Evolutionary conservation across 345 rosid genomes (phyloP).

Genomic region (Erodium maritimum): DNA sequence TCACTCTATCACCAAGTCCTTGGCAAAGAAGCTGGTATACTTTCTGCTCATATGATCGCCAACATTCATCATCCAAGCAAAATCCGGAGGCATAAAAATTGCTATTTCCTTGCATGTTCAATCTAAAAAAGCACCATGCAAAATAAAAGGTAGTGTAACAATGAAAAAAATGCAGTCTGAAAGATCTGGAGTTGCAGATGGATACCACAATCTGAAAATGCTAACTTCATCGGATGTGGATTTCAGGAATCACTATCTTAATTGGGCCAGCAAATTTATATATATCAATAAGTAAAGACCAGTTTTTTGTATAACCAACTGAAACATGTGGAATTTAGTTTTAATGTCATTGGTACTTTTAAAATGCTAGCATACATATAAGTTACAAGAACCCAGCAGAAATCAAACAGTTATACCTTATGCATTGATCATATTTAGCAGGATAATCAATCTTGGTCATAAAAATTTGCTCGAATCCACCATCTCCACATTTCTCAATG

Average conservation of each 20-base stretch:
- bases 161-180: background rate
- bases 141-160: slow-evolving; percentile 2
- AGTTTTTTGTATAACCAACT: background rate
- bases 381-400: background rate
- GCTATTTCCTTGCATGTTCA: slow-evolving; percentile 45
- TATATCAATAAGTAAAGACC: too few species aligned
- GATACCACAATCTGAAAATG: background rate
- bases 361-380: background rate
- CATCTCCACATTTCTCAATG: slow-evolving; percentile 53
- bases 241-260: background rate
- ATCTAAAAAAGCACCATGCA: slow-evolving; percentile 32
- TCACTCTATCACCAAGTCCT: slow-evolving; percentile 73
- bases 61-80: slow-evolving; percentile 85
- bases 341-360: background rate
- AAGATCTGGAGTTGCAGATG: background rate
- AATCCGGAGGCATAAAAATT: slow-evolving; percentile 40
- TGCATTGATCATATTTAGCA: slow-evolving; percentile 62
- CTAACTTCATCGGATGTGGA: background rate
- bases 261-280: background rate
- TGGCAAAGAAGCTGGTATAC: slow-evolving; percentile 51
- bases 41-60: slow-evolving; percentile 77
- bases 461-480: slow-evolving; percentile 69
- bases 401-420: slow-evolving; percentile 38
- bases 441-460: slow-evolving; percentile 68
- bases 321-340: background rate